Conservation (phyloP, 2,329 filamentous ascomycete species). For the Trichoderma polysporum region DNA sequence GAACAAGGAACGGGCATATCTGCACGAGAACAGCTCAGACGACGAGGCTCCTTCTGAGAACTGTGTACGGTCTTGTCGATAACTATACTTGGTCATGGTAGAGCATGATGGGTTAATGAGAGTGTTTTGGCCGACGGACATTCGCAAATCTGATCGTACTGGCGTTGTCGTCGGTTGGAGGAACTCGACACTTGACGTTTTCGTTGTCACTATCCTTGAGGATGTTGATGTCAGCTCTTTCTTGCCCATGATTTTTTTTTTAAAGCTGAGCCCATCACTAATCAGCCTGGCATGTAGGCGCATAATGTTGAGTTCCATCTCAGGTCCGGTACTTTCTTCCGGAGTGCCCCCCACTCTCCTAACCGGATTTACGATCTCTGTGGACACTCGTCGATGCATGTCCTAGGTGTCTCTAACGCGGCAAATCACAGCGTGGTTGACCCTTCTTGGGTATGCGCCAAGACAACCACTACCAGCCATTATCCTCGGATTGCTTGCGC, state of each 20-base stretch:
- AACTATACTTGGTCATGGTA: constrained; percentile 56
- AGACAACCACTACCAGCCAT: constrained; percentile 49
- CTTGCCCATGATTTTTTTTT: background rate
- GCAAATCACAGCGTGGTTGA: constrained; percentile 53
- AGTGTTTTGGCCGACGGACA: constrained; percentile 96
- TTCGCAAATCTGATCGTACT: constrained; percentile 66
- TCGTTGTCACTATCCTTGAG: constrained; percentile 85
- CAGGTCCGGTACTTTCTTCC: constrained; percentile 77
- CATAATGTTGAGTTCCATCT: constrained; percentile 85
- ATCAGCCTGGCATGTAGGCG: constrained; percentile 47
- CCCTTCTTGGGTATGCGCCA: constrained; percentile 66
- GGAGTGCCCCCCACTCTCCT: constrained; percentile 77
- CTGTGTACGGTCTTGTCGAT: constrained; percentile 24
- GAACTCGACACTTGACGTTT: constrained; percentile 86
- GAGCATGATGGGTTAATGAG: constrained; percentile 88
- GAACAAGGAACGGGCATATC: constrained; percentile 78
- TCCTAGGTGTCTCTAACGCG: constrained; percentile 79
- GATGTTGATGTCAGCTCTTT: constrained; percentile 73
- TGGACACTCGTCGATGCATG: constrained; percentile 77
- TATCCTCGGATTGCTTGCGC: constrained; percentile 75
- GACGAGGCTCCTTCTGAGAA: constrained; percentile 86
- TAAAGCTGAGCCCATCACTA: background rate
- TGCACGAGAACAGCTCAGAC: constrained; percentile 89
- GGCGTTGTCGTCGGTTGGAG: constrained; percentile 94
- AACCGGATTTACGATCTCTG: constrained; percentile 81